These are phyloP conservation scores for Gastroboletus turbinatus DNA, from an alignment of 1,284 basidiomycete genomes.

Conservation along the genomic window DNA sequence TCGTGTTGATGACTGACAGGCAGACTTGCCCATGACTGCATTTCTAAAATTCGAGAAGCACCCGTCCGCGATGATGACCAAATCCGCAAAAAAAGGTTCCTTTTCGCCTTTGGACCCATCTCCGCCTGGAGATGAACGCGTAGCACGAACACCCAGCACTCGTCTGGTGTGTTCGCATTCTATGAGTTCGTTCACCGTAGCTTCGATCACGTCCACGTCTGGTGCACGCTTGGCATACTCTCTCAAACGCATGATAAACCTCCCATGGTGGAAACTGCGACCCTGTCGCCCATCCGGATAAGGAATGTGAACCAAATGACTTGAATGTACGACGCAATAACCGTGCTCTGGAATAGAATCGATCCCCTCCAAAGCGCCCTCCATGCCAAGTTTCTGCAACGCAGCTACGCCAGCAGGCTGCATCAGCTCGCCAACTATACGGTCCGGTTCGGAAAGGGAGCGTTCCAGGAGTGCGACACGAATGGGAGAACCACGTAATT, in stretches of 20 bases:
- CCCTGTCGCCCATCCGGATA: conserved; percentile 79
- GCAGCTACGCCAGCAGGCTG: conserved; percentile 91
- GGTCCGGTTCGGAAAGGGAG: conserved; percentile 89
- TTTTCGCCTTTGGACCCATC: conserved; percentile 39
- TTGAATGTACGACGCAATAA: conserved; percentile 81
- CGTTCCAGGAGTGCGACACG: conserved; percentile 85
- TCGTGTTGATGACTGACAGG: conserved; percentile 48
- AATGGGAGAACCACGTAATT: conserved; percentile 54
- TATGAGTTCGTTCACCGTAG: conserved; percentile 76
- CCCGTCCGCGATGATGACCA: conserved; percentile 92
- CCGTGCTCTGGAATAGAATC: conserved; percentile 86
- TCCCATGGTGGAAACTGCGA: conserved; percentile 93
- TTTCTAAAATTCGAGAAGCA: conserved; percentile 87
- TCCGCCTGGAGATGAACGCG: conserved; percentile 31
- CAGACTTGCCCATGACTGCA: conserved; percentile 43
- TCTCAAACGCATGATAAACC: conserved; percentile 82
- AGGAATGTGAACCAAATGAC: conserved; percentile 78
- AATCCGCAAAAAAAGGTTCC: conserved; percentile 63
- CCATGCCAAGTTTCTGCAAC: conserved; percentile 77
- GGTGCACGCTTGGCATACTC: conserved; percentile 58
- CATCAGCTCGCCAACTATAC: conserved; percentile 96
- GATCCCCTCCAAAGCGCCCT: conserved; percentile 77
- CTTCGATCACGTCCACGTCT: conserved; percentile 79
- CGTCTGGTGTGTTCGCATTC: conserved; percentile 55
- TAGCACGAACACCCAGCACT: conserved; percentile 64